These are phyloP conservation scores for Iris pallida DNA, from an alignment of 116 monocot species.

Conservation along the genomic window DNA sequence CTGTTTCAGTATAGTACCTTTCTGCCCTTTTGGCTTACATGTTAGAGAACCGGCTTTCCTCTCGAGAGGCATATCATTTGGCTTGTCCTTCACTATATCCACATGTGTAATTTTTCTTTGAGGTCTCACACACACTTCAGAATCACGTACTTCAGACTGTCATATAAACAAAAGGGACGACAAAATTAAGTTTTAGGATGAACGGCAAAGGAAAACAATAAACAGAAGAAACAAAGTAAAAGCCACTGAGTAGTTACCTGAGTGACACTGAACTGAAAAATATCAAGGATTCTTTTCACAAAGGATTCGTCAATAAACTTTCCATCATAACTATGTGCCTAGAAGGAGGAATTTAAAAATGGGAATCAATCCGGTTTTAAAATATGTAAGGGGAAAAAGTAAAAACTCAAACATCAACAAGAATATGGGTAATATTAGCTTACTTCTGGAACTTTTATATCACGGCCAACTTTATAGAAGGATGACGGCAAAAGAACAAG, in stretches of 20 bases:
- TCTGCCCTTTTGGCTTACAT: slow-evolving; percentile 14
- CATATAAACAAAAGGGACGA: not conserved
- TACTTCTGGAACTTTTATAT: slow-evolving; percentile 25
- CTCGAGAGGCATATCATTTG: slow-evolving; percentile 12
- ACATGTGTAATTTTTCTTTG: slow-evolving; percentile 9
- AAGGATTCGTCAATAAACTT: slow-evolving; percentile 37
- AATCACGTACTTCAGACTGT: slow-evolving; percentile 13
- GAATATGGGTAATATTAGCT: slow-evolving; percentile 10
- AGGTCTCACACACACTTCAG: slow-evolving; percentile 14
- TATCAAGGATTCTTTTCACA: slow-evolving; percentile 43
- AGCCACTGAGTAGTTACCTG: slow-evolving; percentile 19
- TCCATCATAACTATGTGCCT: slow-evolving; percentile 17
- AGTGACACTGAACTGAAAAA: slow-evolving; percentile 19
- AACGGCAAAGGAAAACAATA: not conserved
- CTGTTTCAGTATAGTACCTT: slow-evolving; percentile 8
- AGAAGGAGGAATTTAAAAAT: slow-evolving; percentile 9
- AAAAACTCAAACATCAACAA: slow-evolving; percentile 5
- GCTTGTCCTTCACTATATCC: slow-evolving; percentile 19
- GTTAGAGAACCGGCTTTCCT: slow-evolving; percentile 10
- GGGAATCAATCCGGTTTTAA: not conserved
- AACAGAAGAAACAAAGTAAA: not conserved
- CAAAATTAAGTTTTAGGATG: not conserved
- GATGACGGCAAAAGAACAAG: slow-evolving; percentile 80
- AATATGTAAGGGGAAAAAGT: not conserved
- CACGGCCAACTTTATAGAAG: slow-evolving; percentile 48